These are phyloP conservation scores for Carex parvula DNA, from an alignment of 176 grass and related monocot genomes.

Conservation along the genomic window DNA sequence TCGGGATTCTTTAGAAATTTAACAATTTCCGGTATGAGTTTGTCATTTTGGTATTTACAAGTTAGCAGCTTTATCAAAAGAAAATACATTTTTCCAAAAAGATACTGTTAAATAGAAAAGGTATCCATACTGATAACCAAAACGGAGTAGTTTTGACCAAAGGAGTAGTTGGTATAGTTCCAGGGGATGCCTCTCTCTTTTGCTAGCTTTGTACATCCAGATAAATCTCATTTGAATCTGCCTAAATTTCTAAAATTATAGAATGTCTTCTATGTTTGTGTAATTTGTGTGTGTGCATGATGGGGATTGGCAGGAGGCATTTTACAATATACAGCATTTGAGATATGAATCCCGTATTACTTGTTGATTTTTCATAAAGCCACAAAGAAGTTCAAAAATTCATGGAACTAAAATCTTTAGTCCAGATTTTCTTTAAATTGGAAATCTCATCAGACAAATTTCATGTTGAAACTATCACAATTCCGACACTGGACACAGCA, in stretches of 20 bases:
- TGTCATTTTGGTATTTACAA: background rate
- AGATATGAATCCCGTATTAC: background rate
- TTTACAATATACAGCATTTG: too few species aligned
- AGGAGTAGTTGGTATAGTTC: background rate
- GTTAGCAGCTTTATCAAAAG: background rate
- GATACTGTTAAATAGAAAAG: background rate
- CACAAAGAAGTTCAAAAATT: too few species aligned
- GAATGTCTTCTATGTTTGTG: background rate
- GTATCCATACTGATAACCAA: background rate
- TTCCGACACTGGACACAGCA: background rate
- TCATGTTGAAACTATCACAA: background rate
- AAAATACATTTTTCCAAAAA: background rate
- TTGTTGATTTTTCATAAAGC: background rate
- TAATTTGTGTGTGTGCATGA: background rate
- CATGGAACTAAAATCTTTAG: background rate
- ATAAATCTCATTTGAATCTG: background rate
- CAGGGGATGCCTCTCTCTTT: background rate
- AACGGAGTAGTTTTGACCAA: background rate
- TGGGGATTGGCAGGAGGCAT: too few species aligned
- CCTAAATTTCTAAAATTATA: background rate
- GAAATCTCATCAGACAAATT: background rate
- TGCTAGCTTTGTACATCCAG: background rate
- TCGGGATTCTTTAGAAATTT: background rate
- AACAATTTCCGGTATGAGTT: background rate
- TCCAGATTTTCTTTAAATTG: background rate